phyloP scores from a whole-genome alignment of 1,139 yeast species.

The Pichia sp. region DNA sequence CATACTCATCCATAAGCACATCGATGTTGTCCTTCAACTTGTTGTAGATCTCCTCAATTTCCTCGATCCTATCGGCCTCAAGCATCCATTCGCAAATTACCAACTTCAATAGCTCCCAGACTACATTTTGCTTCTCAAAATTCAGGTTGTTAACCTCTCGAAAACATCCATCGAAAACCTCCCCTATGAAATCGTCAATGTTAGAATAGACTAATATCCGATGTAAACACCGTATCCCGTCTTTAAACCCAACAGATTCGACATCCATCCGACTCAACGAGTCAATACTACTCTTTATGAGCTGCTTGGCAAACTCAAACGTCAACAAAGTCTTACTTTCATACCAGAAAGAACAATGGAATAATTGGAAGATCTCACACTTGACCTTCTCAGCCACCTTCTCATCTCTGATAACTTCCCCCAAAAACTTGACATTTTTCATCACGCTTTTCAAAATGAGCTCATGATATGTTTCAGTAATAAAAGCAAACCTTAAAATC shows the following conservation, averaged over 20 bases:
- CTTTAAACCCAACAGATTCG: neutral
- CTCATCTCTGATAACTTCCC: neutral
- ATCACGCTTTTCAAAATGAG: constrained; percentile 3
- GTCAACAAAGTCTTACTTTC: constrained; percentile 4
- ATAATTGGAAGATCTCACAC: constrained; percentile 11
- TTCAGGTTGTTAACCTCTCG: constrained; percentile 1
- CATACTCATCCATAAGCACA: constrained; percentile 2
- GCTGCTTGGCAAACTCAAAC: constrained; percentile 6
- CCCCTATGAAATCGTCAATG: constrained; percentile 9
- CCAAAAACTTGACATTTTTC: constrained; percentile 6
- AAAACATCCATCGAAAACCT: constrained; percentile 7
- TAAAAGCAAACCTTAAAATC: constrained; percentile 3
- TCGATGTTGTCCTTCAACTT: neutral
- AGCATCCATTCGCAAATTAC: constrained; percentile 12
- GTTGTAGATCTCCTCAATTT: neutral
- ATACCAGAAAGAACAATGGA: constrained; percentile 9
- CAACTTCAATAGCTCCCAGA: constrained; percentile 13
- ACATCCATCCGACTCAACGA: constrained; percentile 2
- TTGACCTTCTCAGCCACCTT: neutral
- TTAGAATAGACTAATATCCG: constrained; percentile 1
- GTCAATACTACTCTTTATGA: neutral
- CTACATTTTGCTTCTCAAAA: constrained; percentile 6
- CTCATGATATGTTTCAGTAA: constrained; percentile 4
- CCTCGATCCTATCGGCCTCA: neutral
- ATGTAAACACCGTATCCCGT: constrained; percentile 10